These are phyloP conservation scores for Magnusiomyces clavatus DNA, from an alignment of 1,139 yeast species.

Conservation along the genomic window DNA sequence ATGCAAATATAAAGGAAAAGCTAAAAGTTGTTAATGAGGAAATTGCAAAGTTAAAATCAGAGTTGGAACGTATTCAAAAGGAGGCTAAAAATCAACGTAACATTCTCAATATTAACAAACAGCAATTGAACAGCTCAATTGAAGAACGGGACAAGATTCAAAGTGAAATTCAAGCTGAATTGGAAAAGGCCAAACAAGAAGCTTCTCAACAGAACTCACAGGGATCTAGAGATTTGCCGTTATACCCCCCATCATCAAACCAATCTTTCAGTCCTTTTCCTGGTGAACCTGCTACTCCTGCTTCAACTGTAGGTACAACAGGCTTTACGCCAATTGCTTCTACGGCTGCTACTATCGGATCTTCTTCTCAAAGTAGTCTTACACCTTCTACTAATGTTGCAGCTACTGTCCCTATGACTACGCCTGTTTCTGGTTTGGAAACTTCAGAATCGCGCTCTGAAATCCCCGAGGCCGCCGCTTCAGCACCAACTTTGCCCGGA, in stretches of 20 bases:
- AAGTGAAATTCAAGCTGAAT: conserved; percentile 31
- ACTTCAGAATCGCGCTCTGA: conserved; percentile 30
- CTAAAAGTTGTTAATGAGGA: conserved; percentile 62
- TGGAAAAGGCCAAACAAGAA: conserved; percentile 37
- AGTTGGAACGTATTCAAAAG: conserved; percentile 42
- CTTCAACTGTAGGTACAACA: conserved; percentile 23
- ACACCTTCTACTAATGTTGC: conserved; percentile 18
- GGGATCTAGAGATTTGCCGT: conserved; percentile 5
- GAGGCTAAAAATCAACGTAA: conserved; percentile 57
- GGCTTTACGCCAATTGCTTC: conserved; percentile 19
- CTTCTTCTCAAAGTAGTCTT: conserved; percentile 18
- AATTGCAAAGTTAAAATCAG: conserved; percentile 49
- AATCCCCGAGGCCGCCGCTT: conserved; percentile 20
- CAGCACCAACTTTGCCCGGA: conserved; percentile 22
- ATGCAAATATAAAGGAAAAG: conserved; percentile 56
- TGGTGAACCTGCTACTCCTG: conserved; percentile 24
- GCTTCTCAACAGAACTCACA: conserved; percentile 12
- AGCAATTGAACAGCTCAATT: conserved; percentile 56
- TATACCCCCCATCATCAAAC: no score
- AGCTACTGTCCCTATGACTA: no score
- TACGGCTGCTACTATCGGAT: conserved; percentile 15
- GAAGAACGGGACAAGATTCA: conserved; percentile 44
- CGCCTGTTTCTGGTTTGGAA: no score
- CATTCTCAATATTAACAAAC: conserved; percentile 54
- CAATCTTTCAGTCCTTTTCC: conserved; percentile 8